These are phyloP conservation scores for Drechslerella dactyloides DNA, from an alignment of 2,329 filamentous ascomycete genomes.

Conservation along the genomic window DNA sequence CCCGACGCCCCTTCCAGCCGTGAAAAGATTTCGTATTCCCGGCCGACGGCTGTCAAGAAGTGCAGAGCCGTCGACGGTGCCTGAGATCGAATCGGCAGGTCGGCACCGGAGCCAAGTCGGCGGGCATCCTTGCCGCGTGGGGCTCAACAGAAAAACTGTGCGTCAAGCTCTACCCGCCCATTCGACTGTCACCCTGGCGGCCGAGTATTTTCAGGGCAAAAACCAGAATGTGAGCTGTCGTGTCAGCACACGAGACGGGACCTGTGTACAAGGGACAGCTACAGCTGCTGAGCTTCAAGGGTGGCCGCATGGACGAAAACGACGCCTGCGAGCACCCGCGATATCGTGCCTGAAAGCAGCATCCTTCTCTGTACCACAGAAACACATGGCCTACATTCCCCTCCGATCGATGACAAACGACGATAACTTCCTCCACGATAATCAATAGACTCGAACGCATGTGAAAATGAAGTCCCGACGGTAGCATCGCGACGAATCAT, in stretches of 20 bases:
- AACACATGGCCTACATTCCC: conserved; percentile 21
- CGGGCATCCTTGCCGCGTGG: background rate
- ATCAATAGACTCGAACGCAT: conserved; percentile 11
- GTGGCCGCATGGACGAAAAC: no score
- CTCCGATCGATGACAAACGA: background rate
- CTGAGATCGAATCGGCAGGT: no score
- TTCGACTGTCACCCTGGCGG: no score
- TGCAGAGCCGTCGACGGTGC: no score
- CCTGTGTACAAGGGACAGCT: no score
- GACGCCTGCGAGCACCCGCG: conserved; percentile 13
- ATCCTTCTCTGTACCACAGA: conserved; percentile 16
- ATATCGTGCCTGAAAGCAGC: conserved; percentile 39
- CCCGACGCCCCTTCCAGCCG: background rate
- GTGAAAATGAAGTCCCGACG: conserved; percentile 21
- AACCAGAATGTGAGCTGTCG: no score
- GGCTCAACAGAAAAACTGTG: background rate
- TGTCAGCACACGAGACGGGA: no score
- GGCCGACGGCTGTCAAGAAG: no score
- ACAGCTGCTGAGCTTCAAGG: no score
- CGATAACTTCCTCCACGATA: conserved; percentile 12
- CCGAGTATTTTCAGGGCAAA: no score
- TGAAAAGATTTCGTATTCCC: background rate
- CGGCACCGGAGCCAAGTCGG: background rate
- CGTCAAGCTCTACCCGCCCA: no score
- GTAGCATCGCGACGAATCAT: background rate